phyloP scores from a whole-genome alignment of 257 asterid species.

The Anisodus tanguticus region DNA sequence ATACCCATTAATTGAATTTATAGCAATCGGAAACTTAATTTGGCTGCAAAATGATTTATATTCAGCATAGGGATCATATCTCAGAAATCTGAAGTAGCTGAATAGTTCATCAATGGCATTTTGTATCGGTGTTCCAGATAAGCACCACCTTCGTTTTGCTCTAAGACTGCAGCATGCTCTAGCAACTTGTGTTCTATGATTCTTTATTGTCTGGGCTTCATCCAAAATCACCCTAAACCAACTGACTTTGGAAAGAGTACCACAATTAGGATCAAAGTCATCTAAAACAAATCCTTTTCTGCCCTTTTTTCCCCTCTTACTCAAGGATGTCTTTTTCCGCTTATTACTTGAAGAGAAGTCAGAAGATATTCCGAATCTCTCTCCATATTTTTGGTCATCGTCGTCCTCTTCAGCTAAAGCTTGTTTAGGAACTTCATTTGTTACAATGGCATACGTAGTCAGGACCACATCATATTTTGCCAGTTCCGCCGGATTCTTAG shows the following conservation, averaged over 20 bases:
- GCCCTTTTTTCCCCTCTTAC: slow-evolving; percentile 73
- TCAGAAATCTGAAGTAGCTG: slow-evolving; percentile 97
- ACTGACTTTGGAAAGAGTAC: slow-evolving; percentile 83
- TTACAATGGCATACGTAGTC: slow-evolving; percentile 92
- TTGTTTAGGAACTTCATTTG: slow-evolving; percentile 91
- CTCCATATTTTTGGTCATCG: slow-evolving; percentile 70
- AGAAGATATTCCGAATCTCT: slow-evolving; percentile 71
- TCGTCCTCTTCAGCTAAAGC: slow-evolving; percentile 89
- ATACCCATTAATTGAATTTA: slow-evolving; percentile 77
- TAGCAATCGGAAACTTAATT: slow-evolving; percentile 70
- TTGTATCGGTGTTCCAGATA: slow-evolving; percentile 99
- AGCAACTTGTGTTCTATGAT: slow-evolving; percentile 96
- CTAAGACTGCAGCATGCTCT: slow-evolving; percentile 98
- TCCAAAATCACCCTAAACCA: slow-evolving; percentile 97
- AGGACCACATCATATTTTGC: slow-evolving; percentile 86
- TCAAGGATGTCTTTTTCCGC: slow-evolving; percentile 56
- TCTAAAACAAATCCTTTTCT: slow-evolving; percentile 57
- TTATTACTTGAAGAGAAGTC: slow-evolving; percentile 67
- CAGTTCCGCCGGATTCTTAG: slow-evolving; percentile 66
- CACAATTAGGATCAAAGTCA: slow-evolving; percentile 69
- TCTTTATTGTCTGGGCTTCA: slow-evolving; percentile 96
- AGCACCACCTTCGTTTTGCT: slow-evolving; percentile 98
- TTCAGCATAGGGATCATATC: slow-evolving; percentile 87
- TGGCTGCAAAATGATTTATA: slow-evolving; percentile 65
- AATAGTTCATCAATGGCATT: slow-evolving; percentile 89